A percentile compares a stretch with the other conserved stretches of the same genome.
phyloP scores from a whole-genome alignment of 1,284 basidiomycete genomes.

The Ceraceosorus guamensis region DNA sequence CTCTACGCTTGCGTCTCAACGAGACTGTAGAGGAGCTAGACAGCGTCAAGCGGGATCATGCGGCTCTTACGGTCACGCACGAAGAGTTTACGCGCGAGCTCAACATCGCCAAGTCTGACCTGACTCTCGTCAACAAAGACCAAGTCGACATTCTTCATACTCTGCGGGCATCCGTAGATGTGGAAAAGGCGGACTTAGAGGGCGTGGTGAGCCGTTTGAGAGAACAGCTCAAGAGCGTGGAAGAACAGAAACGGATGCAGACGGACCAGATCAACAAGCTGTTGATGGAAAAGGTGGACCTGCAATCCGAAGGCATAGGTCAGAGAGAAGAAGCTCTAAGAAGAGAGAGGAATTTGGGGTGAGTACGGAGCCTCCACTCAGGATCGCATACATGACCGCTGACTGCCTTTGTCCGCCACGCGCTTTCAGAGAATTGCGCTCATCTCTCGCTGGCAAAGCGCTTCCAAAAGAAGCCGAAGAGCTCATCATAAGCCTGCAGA shows the following conservation, averaged over 20 bases:
- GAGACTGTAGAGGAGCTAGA: conserved; percentile 80
- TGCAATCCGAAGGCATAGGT: conserved; percentile 56
- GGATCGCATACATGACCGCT: conserved; percentile 41
- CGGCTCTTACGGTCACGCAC: conserved; percentile 66
- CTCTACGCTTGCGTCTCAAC: conserved; percentile 75
- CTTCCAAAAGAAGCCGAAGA: too few relatives aligned
- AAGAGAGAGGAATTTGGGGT: conserved; percentile 57
- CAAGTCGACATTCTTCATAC: conserved; percentile 60
- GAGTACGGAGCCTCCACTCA: conserved; percentile 20
- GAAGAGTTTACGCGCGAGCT: conserved; percentile 65
- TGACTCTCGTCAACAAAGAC: conserved; percentile 51
- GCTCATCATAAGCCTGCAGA: too few relatives aligned
- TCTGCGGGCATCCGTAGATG: conserved; percentile 76
- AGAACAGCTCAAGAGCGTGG: conserved; percentile 63
- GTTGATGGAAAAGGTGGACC: conserved; percentile 79
- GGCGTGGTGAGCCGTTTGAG: conserved; percentile 61
- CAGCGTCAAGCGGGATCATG: conserved; percentile 60
- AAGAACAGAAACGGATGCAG: conserved; percentile 82
- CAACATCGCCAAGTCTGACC: conserved; percentile 73
- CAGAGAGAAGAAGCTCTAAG: conserved; percentile 20
- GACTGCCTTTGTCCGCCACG: conserved; percentile 65
- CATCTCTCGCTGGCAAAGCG: conserved; percentile 61
- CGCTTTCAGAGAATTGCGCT: conserved; percentile 64
- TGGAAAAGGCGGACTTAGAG: conserved; percentile 72
- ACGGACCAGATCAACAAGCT: conserved; percentile 61